phyloP scores from a whole-genome alignment of 495 filamentous ascomycete species.

The Daldinia childiae region DNA sequence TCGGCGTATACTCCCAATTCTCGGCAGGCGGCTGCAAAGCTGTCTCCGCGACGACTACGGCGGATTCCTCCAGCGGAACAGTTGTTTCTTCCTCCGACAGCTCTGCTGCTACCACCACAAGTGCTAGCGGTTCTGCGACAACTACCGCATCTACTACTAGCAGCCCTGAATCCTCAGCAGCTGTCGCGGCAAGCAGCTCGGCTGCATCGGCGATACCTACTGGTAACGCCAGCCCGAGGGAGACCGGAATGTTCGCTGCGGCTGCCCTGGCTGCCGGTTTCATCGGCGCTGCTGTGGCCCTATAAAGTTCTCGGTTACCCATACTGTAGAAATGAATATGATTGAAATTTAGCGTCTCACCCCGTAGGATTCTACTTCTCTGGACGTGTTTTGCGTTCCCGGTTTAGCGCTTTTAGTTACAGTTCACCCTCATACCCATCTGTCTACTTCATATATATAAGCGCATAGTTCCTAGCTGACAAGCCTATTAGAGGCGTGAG shows the following conservation, averaged over 20 bases:
- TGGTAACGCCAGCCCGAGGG: slow-evolving; percentile 17
- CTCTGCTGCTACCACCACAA: not conserved
- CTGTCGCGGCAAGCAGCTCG: not conserved
- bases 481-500: not conserved
- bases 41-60: not conserved
- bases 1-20: slow-evolving; percentile 35
- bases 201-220: not conserved
- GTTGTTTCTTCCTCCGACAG: not conserved
- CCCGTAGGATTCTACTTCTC: not conserved
- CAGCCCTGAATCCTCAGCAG: not conserved
- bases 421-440: not conserved
- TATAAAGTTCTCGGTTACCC: not conserved
- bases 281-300: slow-evolving; percentile 26
- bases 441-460: not conserved
- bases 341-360: not conserved
- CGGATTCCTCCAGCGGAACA: not conserved
- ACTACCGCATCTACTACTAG: not conserved
- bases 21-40: slow-evolving; percentile 22
- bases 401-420: not conserved
- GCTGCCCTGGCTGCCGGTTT: slow-evolving; percentile 24
- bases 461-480: not conserved
- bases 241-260: slow-evolving; percentile 34
- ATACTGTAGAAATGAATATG: slow-evolving; percentile 5
- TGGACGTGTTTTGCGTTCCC: not conserved
- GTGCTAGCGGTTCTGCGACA: not conserved